These are phyloP conservation scores for Eimeria necatrix DNA, from an alignment of 169 alveolate species.

Conservation along the genomic window DNA sequence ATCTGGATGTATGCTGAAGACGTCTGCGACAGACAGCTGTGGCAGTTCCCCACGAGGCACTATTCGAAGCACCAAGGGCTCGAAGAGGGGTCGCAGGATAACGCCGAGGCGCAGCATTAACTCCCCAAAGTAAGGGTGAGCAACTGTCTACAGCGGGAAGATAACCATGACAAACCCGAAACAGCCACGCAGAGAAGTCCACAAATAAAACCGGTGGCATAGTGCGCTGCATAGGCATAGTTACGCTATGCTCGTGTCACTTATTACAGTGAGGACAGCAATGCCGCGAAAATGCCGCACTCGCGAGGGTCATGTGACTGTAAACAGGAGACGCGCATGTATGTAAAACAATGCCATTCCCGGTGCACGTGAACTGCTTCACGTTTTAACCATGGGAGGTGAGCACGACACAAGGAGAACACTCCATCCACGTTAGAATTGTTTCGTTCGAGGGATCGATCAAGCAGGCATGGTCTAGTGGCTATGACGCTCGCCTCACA, in stretches of 20 bases:
- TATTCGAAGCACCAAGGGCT: conserved; percentile 45
- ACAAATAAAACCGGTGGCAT: no score
- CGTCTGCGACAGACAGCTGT: conserved; percentile 76
- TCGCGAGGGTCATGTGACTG: no score
- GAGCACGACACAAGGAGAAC: neutral
- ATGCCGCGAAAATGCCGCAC: no score
- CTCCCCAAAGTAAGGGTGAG: conserved; percentile 69
- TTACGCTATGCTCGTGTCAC: no score
- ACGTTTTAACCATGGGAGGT: no score
- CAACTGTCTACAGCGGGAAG: conserved; percentile 55
- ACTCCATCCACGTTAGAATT: neutral
- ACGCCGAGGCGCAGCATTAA: conserved; percentile 66
- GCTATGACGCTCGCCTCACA: conserved; percentile 83
- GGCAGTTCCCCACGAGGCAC: conserved; percentile 73
- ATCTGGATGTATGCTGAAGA: conserved; percentile 77
- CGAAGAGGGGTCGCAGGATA: conserved; percentile 67
- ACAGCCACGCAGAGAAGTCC: neutral
- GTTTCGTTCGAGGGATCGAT: neutral
- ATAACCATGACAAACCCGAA: neutral
- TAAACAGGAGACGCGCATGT: no score
- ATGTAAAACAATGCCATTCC: no score
- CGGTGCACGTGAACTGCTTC: no score
- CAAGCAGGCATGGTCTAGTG: conserved; percentile 78
- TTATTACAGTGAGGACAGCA: no score
- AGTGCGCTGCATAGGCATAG: no score